A percentile compares a stretch with the other conserved stretches of the same genome.
Conservation (phyloP, 176 grass and related monocot genomes). For the Aegilops umbellulata region DNA sequence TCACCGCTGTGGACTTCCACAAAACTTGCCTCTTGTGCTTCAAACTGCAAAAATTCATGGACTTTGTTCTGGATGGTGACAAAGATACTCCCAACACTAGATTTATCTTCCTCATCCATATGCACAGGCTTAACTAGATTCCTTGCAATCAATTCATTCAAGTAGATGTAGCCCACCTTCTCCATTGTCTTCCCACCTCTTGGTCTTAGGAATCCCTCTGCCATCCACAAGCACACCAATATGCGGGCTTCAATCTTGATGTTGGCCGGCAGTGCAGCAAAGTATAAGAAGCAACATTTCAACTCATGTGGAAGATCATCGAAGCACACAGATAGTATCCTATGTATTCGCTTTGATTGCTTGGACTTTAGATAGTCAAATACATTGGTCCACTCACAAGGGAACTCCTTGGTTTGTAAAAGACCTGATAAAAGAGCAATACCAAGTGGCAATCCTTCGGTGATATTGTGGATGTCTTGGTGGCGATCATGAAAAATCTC, state of each 20-base stretch:
- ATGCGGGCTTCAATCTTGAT: background rate
- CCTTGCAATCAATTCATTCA: slow-evolving; percentile 36
- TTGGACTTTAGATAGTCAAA: slow-evolving; percentile 21
- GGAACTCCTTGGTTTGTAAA: slow-evolving; percentile 28
- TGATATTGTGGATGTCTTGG: background rate
- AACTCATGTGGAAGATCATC: slow-evolving; percentile 50
- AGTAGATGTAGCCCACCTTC: slow-evolving; percentile 23
- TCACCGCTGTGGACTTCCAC: slow-evolving; percentile 21
- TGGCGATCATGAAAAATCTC: background rate
- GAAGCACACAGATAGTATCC: slow-evolving; percentile 37
- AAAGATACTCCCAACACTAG: background rate
- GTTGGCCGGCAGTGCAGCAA: slow-evolving; percentile 35
- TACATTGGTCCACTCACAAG: slow-evolving; percentile 21
- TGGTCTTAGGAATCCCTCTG: slow-evolving; percentile 42
- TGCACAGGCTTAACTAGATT: slow-evolving; percentile 1
- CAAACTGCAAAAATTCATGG: slow-evolving; percentile 22
- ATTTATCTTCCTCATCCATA: background rate
- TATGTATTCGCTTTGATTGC: slow-evolving; percentile 9
- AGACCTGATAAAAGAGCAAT: slow-evolving; percentile 31
- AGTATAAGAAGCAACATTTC: slow-evolving; percentile 45
- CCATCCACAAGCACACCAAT: slow-evolving; percentile 37
- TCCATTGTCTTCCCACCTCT: slow-evolving; percentile 26
- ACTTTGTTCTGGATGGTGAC: slow-evolving; percentile 41
- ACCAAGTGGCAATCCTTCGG: slow-evolving; percentile 22
- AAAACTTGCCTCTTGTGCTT: slow-evolving; percentile 44